Evolutionary conservation across 108 stramenopile species (phyloP), one percentile per base, ranked within the genome.

Genomic region (Fragilariopsis cylindrus): DNA sequence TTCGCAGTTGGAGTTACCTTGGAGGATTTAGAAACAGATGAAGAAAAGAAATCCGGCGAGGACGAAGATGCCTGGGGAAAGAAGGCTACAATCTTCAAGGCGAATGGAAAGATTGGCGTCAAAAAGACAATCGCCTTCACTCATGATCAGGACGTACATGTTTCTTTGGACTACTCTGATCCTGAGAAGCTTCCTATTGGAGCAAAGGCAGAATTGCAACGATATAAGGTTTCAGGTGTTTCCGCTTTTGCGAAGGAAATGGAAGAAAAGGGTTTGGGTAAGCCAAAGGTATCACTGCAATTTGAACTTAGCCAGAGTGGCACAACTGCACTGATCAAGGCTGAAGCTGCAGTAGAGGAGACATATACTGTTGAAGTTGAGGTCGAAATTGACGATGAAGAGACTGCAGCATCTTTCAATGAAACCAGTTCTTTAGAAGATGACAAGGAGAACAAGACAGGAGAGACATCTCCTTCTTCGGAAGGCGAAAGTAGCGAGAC

Each of bases 111-210:
- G 62, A 70, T 98, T 48, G 96, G 95, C 15, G 84, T 88, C 5
- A 97, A 97, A 73, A 98, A 98, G 84, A 97, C 95, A 16, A 96
- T 99, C 68, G 93, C 97, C 67, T 97, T 99, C 77, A 92, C 97
- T 9, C 93, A 97, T 71, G 92, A 94, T 63, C 55, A 81, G 55
- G 97, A 99, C 83, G 82, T 98, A 47, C 84, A 91, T 48, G 90
- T 92, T 57, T 70, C 83, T 42, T 77, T 97, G 41, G 89, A 89
- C 64, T 97, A 97, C 79, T 70, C 66, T 48, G 94, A 92, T 50
- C 76, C 72, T 64, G 95, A 82, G 3, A 79, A 63, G 12, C 80
- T 97, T 39, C 97, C 97, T 18, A 74, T 69, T 49, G 96, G 95
- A 53, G 89, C 86, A 3, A 70, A 82, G 56, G 11, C 68, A 47